Conservation (phyloP, 1,284 basidiomycete species). For the Coniophora puteana region DNA sequence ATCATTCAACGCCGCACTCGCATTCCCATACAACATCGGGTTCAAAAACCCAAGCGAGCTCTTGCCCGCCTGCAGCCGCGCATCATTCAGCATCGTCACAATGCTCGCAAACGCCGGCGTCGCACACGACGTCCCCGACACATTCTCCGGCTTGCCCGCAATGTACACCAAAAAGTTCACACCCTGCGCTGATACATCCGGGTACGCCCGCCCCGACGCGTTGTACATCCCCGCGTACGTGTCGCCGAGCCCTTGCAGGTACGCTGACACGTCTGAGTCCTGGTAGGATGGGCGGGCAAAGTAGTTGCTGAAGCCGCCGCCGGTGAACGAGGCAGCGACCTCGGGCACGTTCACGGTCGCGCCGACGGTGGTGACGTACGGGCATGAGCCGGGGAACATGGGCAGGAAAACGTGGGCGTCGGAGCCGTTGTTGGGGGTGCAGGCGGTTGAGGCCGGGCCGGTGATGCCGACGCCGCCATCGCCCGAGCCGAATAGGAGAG, state of each 20-base stretch:
- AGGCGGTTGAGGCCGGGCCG: conserved; percentile 42
- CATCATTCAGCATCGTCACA: conserved; percentile 54
- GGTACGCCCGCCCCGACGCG: conserved; percentile 38
- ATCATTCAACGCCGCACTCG: conserved; percentile 33
- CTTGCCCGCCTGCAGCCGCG: conserved; percentile 38
- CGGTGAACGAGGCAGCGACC: conserved; percentile 40
- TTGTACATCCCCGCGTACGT: conserved; percentile 49
- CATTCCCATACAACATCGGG: conserved; percentile 47
- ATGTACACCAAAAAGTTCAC: conserved; percentile 34
- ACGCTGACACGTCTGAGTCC: conserved; percentile 34
- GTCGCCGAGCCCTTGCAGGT: conserved; percentile 37
- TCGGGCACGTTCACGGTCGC: conserved; percentile 42
- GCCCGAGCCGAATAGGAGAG: conserved; percentile 55
- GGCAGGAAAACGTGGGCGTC: conserved; percentile 52
- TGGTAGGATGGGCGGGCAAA: conserved; percentile 57
- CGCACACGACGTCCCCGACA: conserved; percentile 46
- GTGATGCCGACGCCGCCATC: conserved; percentile 58
- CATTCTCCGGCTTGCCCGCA: conserved; percentile 23
- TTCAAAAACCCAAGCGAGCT: conserved; percentile 50
- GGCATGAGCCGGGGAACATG: conserved; percentile 40
- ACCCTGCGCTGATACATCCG: conserved; percentile 56
- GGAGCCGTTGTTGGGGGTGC: conserved; percentile 54
- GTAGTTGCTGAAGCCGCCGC: conserved; percentile 65
- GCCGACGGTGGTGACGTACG: conserved; percentile 11
- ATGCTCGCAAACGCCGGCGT: conserved; percentile 44